These are phyloP conservation scores for Pseudophaeomoniella oleicola DNA, from an alignment of 2,329 filamentous ascomycete genomes.

Conservation along the genomic window DNA sequence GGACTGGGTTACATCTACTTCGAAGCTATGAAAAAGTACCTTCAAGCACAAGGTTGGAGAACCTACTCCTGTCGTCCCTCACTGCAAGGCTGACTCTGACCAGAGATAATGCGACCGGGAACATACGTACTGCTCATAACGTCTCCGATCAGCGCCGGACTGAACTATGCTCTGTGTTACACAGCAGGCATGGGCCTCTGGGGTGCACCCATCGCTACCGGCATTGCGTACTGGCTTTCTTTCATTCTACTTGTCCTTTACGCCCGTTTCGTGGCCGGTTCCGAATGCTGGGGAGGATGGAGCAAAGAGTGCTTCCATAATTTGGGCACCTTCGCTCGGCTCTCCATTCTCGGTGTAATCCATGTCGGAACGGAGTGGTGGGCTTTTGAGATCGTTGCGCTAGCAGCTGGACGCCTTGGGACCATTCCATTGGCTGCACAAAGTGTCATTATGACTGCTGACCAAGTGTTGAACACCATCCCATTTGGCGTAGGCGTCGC, in stretches of 20 bases:
- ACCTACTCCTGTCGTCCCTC: conserved; percentile 6
- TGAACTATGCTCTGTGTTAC: conserved; percentile 59
- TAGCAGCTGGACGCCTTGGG: conserved; percentile 67
- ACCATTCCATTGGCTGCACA: conserved; percentile 70
- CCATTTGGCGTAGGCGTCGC: conserved; percentile 79
- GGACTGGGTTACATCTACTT: conserved; percentile 82
- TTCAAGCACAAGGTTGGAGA: conserved; percentile 32
- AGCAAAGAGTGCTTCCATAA: conserved; percentile 51
- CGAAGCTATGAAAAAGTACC: conserved; percentile 54
- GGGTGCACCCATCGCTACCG: conserved; percentile 68
- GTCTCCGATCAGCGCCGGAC: conserved; percentile 41
- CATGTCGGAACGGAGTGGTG: conserved; percentile 90
- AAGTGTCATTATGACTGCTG: conserved; percentile 78
- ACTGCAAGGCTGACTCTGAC: conserved; percentile 10
- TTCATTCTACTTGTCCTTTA: conserved; percentile 66
- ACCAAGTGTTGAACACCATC: conserved; percentile 73
- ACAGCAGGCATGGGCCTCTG: conserved; percentile 55
- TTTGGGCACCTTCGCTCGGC: conserved; percentile 53
- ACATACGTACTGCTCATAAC: conserved; percentile 48
- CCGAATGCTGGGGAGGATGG: conserved; percentile 68
- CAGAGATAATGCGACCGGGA: conserved; percentile 47
- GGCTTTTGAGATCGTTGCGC: conserved; percentile 82
- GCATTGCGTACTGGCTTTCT: conserved; percentile 73
- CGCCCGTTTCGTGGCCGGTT: conserved; percentile 53
- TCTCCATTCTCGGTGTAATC: conserved; percentile 62